A percentile compares a stretch with the other conserved stretches of the same genome.
phyloP scores from a whole-genome alignment of 2,329 filamentous ascomycete species.

The Lasiodiplodia sp. region DNA sequence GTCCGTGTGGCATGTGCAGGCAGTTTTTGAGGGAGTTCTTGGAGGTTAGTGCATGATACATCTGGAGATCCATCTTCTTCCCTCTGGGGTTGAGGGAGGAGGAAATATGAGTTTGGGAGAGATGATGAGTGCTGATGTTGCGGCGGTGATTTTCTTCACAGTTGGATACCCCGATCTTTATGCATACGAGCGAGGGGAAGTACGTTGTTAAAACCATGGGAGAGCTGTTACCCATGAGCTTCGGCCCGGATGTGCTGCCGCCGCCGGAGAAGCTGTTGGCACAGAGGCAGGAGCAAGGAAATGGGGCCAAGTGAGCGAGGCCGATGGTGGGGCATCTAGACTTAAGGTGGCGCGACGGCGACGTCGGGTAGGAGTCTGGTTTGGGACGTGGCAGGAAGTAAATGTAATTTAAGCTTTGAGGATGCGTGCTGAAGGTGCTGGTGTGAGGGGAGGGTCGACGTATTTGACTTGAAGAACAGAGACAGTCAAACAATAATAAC shows the following conservation, averaged over 20 bases:
- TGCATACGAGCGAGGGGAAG: conserved; percentile 86
- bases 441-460: no score
- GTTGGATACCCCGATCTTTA: conserved; percentile 77
- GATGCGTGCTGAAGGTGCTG: no score
- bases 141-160: conserved; percentile 33
- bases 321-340: background rate
- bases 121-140: background rate
- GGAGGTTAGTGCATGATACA: conserved; percentile 5
- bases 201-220: conserved; percentile 74
- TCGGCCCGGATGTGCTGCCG: conserved; percentile 59
- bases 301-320: background rate
- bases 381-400: background rate
- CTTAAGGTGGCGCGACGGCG: background rate
- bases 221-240: conserved; percentile 63
- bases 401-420: no score
- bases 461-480: no score
- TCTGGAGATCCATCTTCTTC: conserved; percentile 1
- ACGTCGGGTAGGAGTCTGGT: background rate
- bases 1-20: conserved; percentile 93
- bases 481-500: no score
- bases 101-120: background rate
- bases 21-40: conserved; percentile 70
- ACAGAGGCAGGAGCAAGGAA: conserved; percentile 31
- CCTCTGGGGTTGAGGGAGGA: no score
- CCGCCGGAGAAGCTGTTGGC: conserved; percentile 44